phyloP scores from a whole-genome alignment of 140 eudicot species.

The Erigeron philadelphicus region DNA sequence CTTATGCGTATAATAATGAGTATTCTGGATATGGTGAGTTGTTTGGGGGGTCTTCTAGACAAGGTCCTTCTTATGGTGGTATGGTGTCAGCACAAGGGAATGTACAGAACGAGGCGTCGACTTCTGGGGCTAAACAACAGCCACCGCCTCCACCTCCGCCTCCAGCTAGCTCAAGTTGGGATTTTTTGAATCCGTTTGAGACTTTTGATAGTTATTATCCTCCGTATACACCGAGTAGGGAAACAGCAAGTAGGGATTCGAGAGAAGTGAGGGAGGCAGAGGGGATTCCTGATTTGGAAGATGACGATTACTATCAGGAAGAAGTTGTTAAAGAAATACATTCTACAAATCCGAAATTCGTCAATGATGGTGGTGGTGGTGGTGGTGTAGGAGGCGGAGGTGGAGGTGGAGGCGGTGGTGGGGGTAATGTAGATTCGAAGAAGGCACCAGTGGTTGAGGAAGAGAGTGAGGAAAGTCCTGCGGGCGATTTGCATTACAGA shows the following conservation, averaged over 20 bases:
- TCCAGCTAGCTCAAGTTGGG: slow-evolving; percentile 64
- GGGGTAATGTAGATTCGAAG: slow-evolving; percentile 42
- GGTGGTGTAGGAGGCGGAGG: slow-evolving; percentile 22
- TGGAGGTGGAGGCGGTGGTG: slow-evolving; percentile 21
- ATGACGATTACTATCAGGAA: slow-evolving; percentile 56
- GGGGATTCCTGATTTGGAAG: slow-evolving; percentile 97
- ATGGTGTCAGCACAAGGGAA: slow-evolving; percentile 21
- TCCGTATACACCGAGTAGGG: slow-evolving; percentile 71
- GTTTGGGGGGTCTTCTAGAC: slow-evolving; percentile 36
- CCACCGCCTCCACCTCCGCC: slow-evolving; percentile 77
- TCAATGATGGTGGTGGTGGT: slow-evolving; percentile 22
- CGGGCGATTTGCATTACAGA: slow-evolving; percentile 40
- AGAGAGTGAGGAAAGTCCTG: slow-evolving; percentile 35
- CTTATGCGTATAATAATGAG: slow-evolving; percentile 23
- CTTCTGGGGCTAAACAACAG: slow-evolving; percentile 42
- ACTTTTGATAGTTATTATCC: slow-evolving; percentile 57
- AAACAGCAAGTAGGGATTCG: slow-evolving; percentile 54
- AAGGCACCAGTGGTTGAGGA: slow-evolving; percentile 35
- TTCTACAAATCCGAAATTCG: slow-evolving; percentile 50
- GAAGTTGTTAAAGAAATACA: slow-evolving; percentile 78
- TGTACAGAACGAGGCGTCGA: slow-evolving; percentile 23
- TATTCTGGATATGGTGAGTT: slow-evolving; percentile 38
- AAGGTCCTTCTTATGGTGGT: slow-evolving; percentile 31
- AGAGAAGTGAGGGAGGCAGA: slow-evolving; percentile 95
- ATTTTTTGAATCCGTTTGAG: slow-evolving; percentile 74